Conservation (phyloP, 208 protist species). For the Entamoeba dispar region DNA sequence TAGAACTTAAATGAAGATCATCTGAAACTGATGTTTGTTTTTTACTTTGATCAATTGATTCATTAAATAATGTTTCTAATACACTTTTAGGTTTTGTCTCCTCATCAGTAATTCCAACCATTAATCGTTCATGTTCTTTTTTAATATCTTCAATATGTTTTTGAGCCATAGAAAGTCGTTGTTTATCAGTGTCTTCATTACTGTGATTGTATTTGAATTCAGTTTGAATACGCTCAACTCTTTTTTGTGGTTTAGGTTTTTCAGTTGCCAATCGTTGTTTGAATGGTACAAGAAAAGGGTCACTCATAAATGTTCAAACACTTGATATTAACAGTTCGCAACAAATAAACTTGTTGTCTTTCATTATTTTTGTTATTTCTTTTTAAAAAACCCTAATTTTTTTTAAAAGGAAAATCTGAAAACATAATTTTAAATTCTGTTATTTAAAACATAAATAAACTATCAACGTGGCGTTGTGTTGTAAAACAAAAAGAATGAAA, state of each 20-base stretch:
- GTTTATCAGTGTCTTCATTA: neutral
- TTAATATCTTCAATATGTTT: neutral
- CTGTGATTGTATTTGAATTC: neutral
- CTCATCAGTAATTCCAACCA: neutral
- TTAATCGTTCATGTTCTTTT: neutral
- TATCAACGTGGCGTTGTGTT: too few species aligned
- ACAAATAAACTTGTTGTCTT: too few species aligned
- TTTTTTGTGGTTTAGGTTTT: neutral
- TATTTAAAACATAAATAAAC: too few species aligned
- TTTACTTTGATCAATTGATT: neutral
- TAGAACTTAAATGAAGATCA: too few species aligned
- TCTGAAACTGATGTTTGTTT: neutral
- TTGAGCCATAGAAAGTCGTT: neutral
- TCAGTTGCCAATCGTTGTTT: neutral
- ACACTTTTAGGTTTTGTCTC: neutral
- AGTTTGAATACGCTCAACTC: neutral
- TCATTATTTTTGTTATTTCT: too few species aligned
- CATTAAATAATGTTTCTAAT: neutral
- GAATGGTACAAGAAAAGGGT: neutral
- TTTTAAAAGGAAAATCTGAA: too few species aligned
- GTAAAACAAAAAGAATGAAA: too few species aligned
- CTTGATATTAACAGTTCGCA: too few species aligned
- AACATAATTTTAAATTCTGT: too few species aligned
- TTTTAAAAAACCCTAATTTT: too few species aligned
- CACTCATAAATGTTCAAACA: neutral